phyloP scores from a whole-genome alignment of 2,329 filamentous ascomycete genomes.

The Dryadomyces sulphureus region DNA sequence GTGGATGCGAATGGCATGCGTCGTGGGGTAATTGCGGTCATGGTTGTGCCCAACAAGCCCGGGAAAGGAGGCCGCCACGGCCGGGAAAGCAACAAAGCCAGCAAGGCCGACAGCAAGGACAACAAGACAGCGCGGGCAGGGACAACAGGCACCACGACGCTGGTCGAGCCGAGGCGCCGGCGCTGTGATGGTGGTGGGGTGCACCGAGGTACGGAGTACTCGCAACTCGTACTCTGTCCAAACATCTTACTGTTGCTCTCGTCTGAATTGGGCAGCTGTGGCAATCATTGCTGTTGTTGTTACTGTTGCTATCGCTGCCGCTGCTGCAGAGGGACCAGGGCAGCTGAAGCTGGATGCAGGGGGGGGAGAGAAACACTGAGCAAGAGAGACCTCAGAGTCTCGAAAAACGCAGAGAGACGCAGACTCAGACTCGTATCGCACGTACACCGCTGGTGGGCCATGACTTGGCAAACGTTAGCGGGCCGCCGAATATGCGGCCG shows the following conservation, averaged over 20 bases:
- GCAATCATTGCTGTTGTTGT: no score
- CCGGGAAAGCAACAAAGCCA: not conserved
- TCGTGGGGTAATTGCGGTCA: not conserved
- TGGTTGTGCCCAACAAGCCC: not conserved
- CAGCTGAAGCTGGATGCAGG: no score
- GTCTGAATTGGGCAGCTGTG: not conserved
- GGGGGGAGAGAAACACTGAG: no score
- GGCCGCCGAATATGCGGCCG: constrained; percentile 8
- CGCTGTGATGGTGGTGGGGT: not conserved
- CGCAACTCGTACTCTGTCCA: no score
- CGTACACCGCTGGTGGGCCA: not conserved
- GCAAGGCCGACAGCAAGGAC: not conserved
- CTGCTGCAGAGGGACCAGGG: no score
- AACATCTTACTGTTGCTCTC: not conserved
- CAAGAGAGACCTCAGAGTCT: no score
- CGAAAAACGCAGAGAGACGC: no score
- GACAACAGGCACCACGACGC: not conserved
- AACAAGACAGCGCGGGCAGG: not conserved
- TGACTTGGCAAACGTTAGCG: constrained; percentile 3
- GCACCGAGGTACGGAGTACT: no score
- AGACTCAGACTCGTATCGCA: not conserved
- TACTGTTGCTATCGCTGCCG: no score
- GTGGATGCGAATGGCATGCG: not conserved
- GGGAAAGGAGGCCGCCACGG: not conserved
- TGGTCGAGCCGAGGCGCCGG: not conserved